A percentile compares a stretch with the other conserved stretches of the same genome.
Conservation (phyloP, 768 basidiomycete species). For the Phanerodontia chrysosporium region DNA sequence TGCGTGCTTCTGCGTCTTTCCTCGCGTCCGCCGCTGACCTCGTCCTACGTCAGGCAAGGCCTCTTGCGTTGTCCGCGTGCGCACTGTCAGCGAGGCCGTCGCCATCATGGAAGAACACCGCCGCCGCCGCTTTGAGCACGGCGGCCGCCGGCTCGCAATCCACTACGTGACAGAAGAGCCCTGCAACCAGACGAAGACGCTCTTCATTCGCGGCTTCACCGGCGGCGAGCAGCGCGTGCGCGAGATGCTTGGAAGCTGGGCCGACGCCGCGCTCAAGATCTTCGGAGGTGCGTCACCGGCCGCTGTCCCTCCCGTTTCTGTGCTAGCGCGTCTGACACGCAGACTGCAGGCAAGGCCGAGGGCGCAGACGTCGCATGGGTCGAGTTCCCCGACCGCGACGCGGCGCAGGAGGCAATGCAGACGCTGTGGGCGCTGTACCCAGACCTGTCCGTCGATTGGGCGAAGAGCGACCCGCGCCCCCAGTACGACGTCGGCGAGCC, state of each 20-base stretch:
- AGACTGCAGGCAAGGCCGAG: neutral
- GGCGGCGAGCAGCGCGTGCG: neutral
- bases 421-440: neutral
- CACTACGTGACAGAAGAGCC: no score
- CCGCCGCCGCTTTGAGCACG: neutral
- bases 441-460: neutral
- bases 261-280: neutral
- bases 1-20: neutral
- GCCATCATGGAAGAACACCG: neutral
- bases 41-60: neutral
- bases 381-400: neutral
- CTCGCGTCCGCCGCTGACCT: neutral
- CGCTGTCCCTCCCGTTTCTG: neutral
- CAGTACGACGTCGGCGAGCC: neutral
- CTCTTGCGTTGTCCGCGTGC: neutral
- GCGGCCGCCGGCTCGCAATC: neutral
- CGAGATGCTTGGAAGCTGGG: neutral
- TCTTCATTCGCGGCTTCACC: neutral
- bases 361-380: neutral
- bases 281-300: neutral
- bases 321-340: neutral
- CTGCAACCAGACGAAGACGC: neutral
- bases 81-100: neutral
- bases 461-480: neutral
- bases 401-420: neutral